phyloP scores from a whole-genome alignment of 2,329 filamentous ascomycete genomes.

The Albifimbria verrucaria region DNA sequence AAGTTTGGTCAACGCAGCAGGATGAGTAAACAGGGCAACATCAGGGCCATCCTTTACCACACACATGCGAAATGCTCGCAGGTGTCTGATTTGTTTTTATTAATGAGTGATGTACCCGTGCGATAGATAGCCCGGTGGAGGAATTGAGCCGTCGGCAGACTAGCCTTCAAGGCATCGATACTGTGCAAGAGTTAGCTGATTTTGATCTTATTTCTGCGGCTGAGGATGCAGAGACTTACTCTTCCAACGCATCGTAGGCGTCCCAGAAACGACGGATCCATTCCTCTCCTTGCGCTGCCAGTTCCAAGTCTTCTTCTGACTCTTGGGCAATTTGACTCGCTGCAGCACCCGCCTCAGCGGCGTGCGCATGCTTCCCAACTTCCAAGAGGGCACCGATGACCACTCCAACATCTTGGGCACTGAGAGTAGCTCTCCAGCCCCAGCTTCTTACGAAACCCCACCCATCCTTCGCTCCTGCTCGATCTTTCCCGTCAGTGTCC shows the following conservation, averaged over 20 bases:
- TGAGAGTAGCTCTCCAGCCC: conserved; percentile 95
- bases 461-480: conserved; percentile 75
- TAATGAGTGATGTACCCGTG: conserved; percentile 85
- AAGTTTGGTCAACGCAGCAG: conserved; percentile 87
- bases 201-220: too few relatives aligned
- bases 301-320: conserved; percentile 45
- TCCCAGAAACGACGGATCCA: conserved; percentile 68
- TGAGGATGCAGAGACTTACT: conserved; percentile 58
- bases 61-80: conserved; percentile 90
- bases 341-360: conserved; percentile 24
- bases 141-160: conserved; percentile 80
- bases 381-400: conserved; percentile 90
- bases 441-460: conserved; percentile 98
- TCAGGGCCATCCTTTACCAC: conserved; percentile 95
- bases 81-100: conserved; percentile 92
- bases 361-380: conserved; percentile 63
- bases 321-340: conserved; percentile 33
- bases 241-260: conserved; percentile 68
- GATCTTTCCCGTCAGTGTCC: conserved; percentile 66
- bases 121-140: conserved; percentile 90
- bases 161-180: conserved; percentile 71
- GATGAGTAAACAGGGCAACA: conserved; percentile 86
- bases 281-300: conserved; percentile 55
- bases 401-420: conserved; percentile 90
- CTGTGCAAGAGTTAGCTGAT: conserved; percentile 34